These are phyloP conservation scores for Achaetomiella virescens DNA, from an alignment of 495 filamentous ascomycete genomes.

Conservation along the genomic window DNA sequence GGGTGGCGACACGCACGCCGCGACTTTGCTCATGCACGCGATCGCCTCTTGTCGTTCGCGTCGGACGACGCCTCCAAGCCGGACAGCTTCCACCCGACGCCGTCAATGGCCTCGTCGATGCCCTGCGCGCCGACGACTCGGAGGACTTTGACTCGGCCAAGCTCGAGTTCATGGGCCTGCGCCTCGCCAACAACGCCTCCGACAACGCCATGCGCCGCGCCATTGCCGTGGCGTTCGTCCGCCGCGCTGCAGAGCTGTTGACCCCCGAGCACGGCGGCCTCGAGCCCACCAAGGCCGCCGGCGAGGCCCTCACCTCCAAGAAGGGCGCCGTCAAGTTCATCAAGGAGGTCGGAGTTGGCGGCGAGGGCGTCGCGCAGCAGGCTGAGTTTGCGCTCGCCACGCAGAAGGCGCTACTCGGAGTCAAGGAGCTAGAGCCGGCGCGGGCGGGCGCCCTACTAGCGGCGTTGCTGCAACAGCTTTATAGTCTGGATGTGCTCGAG, in stretches of 20 bases:
- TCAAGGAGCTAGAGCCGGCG: constrained; percentile 44
- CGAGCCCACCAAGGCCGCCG: constrained; percentile 60
- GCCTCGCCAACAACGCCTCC: constrained; percentile 82
- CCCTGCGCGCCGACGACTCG: constrained; percentile 51
- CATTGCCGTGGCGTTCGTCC: constrained; percentile 76
- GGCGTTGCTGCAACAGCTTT: constrained; percentile 70
- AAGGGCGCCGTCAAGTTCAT: constrained; percentile 46
- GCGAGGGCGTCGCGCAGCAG: constrained; percentile 51
- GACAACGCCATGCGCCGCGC: constrained; percentile 82
- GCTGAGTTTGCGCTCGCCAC: constrained; percentile 75
- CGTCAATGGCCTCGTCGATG: constrained; percentile 73
- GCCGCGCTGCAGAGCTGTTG: constrained; percentile 67
- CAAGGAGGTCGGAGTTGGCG: constrained; percentile 45
- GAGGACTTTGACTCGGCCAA: constrained; percentile 79
- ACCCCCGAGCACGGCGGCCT: constrained; percentile 45
- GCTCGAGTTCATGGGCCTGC: constrained; percentile 82
- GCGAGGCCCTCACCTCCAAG: constrained; percentile 44
- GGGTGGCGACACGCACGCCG: constrained; percentile 8
- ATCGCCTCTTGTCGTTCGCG: constrained; percentile 46
- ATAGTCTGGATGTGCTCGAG: constrained; percentile 77
- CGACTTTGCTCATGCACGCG: constrained; percentile 28
- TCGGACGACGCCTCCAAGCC: constrained; percentile 40
- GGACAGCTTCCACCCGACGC: constrained; percentile 85
- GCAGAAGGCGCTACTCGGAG: constrained; percentile 67
- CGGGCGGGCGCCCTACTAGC: constrained; percentile 60